These are phyloP conservation scores for Excoecaria cochinchinensis DNA, from an alignment of 345 rosid species.

Conservation along the genomic window DNA sequence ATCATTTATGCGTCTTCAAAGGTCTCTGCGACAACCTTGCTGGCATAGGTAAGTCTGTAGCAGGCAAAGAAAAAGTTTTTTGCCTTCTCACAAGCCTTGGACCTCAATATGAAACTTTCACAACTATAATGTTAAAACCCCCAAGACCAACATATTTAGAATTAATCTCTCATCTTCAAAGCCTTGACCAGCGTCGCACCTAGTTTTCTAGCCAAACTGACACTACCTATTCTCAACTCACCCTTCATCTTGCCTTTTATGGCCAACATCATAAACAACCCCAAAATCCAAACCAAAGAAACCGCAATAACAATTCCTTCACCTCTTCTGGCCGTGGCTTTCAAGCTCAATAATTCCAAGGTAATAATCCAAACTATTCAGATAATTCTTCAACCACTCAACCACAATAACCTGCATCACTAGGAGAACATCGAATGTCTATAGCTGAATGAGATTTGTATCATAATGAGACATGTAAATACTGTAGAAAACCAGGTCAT, in stretches of 20 bases:
- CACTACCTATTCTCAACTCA: background rate
- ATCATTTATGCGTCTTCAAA: background rate
- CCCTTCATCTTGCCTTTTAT: no score
- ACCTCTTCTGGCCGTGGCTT: no score
- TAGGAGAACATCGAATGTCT: no score
- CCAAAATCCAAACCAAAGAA: background rate
- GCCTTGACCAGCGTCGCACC: background rate
- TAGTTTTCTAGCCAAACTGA: background rate
- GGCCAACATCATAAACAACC: no score
- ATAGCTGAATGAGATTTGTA: no score
- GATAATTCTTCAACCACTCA: no score
- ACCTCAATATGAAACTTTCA: constrained; percentile 7
- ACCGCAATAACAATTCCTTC: background rate
- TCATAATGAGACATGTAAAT: no score
- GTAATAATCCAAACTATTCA: no score
- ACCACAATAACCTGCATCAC: no score
- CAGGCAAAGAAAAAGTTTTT: background rate
- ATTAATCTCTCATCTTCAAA: background rate
- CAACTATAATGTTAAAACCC: constrained; percentile 4
- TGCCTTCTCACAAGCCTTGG: background rate
- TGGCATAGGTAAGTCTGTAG: background rate
- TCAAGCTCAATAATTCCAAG: no score
- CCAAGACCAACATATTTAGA: no score
- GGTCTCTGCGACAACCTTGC: background rate
- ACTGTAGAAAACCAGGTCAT: no score